A percentile compares a stretch with the other conserved stretches of the same genome.
phyloP scores from a whole-genome alignment of 768 basidiomycete genomes.

The Pisolithus microcarpus region DNA sequence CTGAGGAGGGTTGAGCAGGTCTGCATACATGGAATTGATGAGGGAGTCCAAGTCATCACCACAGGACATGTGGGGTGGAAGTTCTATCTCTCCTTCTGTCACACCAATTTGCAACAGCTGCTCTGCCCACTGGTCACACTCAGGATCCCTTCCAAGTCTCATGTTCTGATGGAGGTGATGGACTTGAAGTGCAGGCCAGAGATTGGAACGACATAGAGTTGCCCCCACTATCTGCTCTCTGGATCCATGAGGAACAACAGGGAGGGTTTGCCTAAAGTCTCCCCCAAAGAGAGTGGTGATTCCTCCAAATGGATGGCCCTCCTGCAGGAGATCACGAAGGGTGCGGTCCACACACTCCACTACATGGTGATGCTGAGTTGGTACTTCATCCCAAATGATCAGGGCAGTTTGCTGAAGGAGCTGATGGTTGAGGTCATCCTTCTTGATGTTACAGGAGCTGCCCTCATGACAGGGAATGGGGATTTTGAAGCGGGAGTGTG shows the following conservation, averaged over 20 bases:
- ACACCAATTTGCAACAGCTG: conserved; percentile 35
- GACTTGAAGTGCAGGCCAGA: conserved; percentile 31
- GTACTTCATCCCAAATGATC: conserved; percentile 41
- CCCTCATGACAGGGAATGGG: conserved; percentile 29
- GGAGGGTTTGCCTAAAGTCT: conserved; percentile 42
- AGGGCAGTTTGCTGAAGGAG: conserved; percentile 26
- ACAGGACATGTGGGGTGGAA: background rate
- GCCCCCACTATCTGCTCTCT: conserved; percentile 32
- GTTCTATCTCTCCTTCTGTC: conserved; percentile 14
- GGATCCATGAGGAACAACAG: conserved; percentile 34
- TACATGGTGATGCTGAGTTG: conserved; percentile 30
- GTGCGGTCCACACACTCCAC: conserved; percentile 37
- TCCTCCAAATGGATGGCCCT: conserved; percentile 34
- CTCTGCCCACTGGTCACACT: conserved; percentile 24
- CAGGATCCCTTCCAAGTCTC: conserved; percentile 23
- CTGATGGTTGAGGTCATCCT: conserved; percentile 24
- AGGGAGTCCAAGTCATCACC: background rate
- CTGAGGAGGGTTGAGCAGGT: conserved; percentile 5
- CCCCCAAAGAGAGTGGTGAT: conserved; percentile 42
- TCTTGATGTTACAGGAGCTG: conserved; percentile 29
- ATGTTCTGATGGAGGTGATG: conserved; percentile 34
- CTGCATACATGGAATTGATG: conserved; percentile 23
- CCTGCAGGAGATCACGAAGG: conserved; percentile 26
- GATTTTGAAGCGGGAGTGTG: conserved; percentile 42
- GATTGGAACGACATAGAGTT: conserved; percentile 25